Evolutionary conservation across 2,329 filamentous ascomycete species (phyloP).

Genomic region (Ophiobolus disseminans): DNA sequence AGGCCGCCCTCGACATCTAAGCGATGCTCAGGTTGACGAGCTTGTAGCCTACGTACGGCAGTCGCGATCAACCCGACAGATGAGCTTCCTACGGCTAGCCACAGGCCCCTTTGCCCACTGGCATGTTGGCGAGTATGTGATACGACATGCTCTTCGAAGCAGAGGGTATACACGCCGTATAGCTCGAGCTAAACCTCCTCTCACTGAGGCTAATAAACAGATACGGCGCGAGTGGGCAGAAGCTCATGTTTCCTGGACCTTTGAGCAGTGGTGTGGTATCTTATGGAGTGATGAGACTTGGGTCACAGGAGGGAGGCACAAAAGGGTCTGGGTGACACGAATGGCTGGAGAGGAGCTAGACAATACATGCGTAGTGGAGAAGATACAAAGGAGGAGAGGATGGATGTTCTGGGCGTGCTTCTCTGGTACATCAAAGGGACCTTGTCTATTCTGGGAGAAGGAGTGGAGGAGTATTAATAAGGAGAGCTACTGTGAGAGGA

Average conservation of each 20-base stretch:
- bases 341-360: constrained; percentile 5
- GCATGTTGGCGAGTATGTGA: constrained; percentile 1
- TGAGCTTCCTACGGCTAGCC: constrained; percentile 4
- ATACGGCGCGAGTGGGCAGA: constrained; percentile 3
- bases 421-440: constrained; percentile 29
- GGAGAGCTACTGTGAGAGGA: constrained; percentile 25
- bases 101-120: background rate
- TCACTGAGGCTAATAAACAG: background rate
- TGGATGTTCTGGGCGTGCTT: constrained; percentile 21
- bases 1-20: background rate
- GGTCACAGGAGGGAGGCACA: constrained; percentile 7
- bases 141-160: background rate
- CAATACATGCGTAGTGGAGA: constrained; percentile 7
- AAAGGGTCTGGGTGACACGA: constrained; percentile 7
- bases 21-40: constrained; percentile 2
- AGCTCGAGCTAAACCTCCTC: constrained; percentile 7
- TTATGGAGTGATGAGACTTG: constrained; percentile 12
- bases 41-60: background rate
- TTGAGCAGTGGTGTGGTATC: constrained; percentile 3
- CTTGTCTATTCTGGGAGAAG: constrained; percentile 42
- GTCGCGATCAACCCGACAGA: background rate
- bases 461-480: constrained; percentile 37
- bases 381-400: constrained; percentile 2
- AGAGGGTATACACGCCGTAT: constrained; percentile 1
- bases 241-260: constrained; percentile 6